These are phyloP conservation scores for Phytophthora sojae DNA, from an alignment of 352 stramenopile species.

Conservation along the genomic window DNA sequence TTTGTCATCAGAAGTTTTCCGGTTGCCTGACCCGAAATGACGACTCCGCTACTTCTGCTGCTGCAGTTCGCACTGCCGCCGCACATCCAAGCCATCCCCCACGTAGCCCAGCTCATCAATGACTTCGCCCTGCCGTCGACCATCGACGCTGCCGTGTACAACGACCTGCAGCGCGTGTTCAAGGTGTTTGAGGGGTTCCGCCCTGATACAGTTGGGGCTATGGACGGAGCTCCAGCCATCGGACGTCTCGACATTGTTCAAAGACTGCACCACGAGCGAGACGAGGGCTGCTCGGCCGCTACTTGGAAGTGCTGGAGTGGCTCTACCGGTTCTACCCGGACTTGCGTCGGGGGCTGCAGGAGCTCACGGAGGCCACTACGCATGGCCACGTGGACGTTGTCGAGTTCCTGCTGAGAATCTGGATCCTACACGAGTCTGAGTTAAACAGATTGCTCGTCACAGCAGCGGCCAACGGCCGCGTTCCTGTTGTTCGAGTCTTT, in stretches of 20 bases:
- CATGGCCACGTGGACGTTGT: neutral
- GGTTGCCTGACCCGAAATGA: too few relatives aligned
- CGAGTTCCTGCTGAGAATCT: neutral
- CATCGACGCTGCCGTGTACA: constrained; percentile 3
- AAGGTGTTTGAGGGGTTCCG: neutral
- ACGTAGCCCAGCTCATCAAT: constrained; percentile 1
- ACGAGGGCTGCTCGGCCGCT: constrained; percentile 8
- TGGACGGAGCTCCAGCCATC: constrained; percentile 18
- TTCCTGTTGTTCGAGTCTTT: neutral
- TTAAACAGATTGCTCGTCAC: neutral
- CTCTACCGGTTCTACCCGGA: neutral
- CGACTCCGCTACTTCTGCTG: neutral
- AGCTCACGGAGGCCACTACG: neutral
- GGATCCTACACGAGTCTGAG: neutral
- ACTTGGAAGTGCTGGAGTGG: neutral
- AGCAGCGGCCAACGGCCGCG: neutral
- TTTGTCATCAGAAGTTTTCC: too few relatives aligned
- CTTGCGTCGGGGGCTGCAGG: neutral
- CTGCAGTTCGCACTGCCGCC: neutral
- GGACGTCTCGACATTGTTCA: constrained; percentile 15
- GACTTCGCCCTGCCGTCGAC: neutral
- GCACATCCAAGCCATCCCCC: neutral
- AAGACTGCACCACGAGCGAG: constrained; percentile 4
- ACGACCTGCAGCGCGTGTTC: neutral
- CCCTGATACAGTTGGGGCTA: constrained; percentile 10